Base-by-base conservation (phyloP, 202 grass and related monocot species). In the Bolboschoenoplectus hybrid region DNA sequence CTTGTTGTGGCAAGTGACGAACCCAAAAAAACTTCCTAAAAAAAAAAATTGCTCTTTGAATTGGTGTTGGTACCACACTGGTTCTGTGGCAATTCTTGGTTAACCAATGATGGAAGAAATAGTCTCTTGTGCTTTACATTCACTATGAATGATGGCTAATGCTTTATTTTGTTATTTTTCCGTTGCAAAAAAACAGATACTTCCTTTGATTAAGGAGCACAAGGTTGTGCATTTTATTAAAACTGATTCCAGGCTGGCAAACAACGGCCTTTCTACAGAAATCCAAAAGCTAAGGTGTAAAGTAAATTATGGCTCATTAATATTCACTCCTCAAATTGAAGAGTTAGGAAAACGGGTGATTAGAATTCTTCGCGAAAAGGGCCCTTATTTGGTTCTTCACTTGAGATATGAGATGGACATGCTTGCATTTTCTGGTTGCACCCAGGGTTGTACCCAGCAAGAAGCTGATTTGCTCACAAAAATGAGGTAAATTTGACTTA, bases 401-500 rank as follows among this genome's bases (percentile, higher is more conserved):
- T 87, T 99, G 74, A 94, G 97, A 45, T 99, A 97, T 79, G 97
- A 99, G 92, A 99, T 97, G 87, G 97, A 99, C 89, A 99, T 99
- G 97, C 81, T 99, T 67, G 97, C 97, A 52, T 99, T 99, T 80
- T 99, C 97, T 75, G 97, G 97, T 9, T 99, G 97, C 77, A 99
- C 92, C 56, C 86, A 99, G 57, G 97, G 97, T 88, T 99, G 97
- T 85, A 97, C 86, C 75, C 79, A 63, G 36, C 87, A 93, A 90
- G 97, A 99, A 77, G 82, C 92, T 55, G 90, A 99, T 26, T 90
- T 94, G 49, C 89, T 99, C 7, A 89, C 87, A 79, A 94, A 91
- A 93, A 91, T 99, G 92, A 94, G 97, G 97, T 99, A 50, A 82
- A 6, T 26, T 58, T 78, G 50, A 47, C 36, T 40, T 26, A 0